Conservation (phyloP, 2,329 filamentous ascomycete genomes). For the Alternaria brassicicola region DNA sequence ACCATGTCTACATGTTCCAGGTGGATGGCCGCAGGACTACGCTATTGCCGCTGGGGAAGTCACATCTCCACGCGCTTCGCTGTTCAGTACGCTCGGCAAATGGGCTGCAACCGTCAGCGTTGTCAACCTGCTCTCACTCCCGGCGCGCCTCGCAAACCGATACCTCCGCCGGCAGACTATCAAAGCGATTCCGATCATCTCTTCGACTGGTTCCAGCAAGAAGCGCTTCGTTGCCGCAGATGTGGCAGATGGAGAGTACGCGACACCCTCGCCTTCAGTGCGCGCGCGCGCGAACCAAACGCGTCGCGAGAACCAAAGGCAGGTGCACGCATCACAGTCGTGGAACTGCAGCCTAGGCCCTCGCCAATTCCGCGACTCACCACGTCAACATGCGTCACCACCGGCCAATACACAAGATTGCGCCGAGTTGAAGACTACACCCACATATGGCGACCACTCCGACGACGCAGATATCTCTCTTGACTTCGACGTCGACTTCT, state of each 20-base stretch:
- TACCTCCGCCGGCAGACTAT: slow-evolving; percentile 28
- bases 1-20: slow-evolving; percentile 12
- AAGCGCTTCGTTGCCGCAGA: slow-evolving; percentile 39
- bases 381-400: background rate
- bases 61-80: slow-evolving; percentile 3
- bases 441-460: background rate
- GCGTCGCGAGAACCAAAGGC: slow-evolving; percentile 10
- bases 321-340: background rate
- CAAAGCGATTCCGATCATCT: slow-evolving; percentile 25
- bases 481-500: slow-evolving; percentile 17
- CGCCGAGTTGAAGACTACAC: background rate
- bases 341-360: background rate
- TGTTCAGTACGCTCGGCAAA: slow-evolving; percentile 23
- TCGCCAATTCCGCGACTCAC: background rate
- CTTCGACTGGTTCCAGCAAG: slow-evolving; percentile 35
- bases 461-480: background rate
- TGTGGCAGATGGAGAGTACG: slow-evolving; percentile 16
- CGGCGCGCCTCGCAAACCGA: slow-evolving; percentile 14
- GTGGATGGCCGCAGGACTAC: slow-evolving; percentile 22
- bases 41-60: background rate
- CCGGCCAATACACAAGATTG: background rate
- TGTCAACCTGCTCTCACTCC: slow-evolving; percentile 17
- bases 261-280: slow-evolving; percentile 18
- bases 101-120: slow-evolving; percentile 22
- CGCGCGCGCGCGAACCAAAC: slow-evolving; percentile 12